Base-by-base conservation (phyloP, 371 early-diverging fungal species). In the Lichtheimia ramosa region DNA sequence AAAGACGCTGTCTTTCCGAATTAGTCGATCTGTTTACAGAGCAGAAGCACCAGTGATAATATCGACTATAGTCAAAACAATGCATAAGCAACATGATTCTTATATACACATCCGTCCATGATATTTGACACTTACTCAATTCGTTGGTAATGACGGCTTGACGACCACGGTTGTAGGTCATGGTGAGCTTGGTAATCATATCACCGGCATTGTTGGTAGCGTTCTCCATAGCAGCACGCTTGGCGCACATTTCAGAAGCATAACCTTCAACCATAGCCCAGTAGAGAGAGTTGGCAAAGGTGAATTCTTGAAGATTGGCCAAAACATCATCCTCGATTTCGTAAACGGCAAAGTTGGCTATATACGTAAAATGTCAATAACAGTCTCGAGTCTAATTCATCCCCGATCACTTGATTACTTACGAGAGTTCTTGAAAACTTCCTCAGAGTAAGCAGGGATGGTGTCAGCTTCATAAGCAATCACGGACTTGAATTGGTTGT, bases 171-270 rank as follows among this genome's bases (percentile, higher is more conserved):
- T 97, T 96, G 86, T 88, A 97, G 57, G 86, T 86, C 74, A 97
- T 81, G 51, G 92, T 92, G 56, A 85, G 71, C 73, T 82, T 83
- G 51, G 64, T 58, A 54, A 90, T 89, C 88, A 92, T 90, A 51
- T 92, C 91, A 74, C 92, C 94, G 61, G 98, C 99, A 83, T 98
- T 98, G 90, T 96, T 96, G 79, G 97, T 97, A 54, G 98, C 98
- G 82, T 98, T 98, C 88, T 98, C 99, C 99, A 97, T 98, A 75
- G 99, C 97, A 69, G 92, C 88, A 69, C 97, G 91, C 90, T 93
- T 94, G 70, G 99, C 93, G 49, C 93, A 88, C 92, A 97, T 93
- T 80, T 98, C 99, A 51, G 96, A 83, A 56, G 97, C 97, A 72
- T 97, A 94, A 62, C 97, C 96, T 82, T 99, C 99, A 53, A 88